Conservation (phyloP, 345 rosid genomes). For the Dipteronia dyeriana region DNA sequence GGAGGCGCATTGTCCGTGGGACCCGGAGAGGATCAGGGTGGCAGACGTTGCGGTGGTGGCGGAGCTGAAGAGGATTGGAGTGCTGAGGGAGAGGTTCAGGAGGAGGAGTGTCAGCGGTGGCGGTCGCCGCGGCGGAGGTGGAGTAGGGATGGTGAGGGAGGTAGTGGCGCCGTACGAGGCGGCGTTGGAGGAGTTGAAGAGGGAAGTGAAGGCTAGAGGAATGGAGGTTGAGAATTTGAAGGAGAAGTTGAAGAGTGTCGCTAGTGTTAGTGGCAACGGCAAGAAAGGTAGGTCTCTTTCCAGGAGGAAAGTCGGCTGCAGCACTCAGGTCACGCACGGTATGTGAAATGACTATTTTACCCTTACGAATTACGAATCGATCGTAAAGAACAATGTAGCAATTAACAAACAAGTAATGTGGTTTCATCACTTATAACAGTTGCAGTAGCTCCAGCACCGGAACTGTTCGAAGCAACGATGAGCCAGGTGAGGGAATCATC, state of each 20-base stretch:
- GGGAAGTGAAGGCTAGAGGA: conserved; percentile 68
- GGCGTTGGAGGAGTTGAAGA: conserved; percentile 79
- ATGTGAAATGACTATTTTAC: too few species aligned
- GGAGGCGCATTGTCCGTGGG: conserved; percentile 98
- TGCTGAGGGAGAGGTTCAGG: conserved; percentile 71
- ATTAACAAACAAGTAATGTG: too few species aligned
- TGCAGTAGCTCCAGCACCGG: conserved; percentile 76
- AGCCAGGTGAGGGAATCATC: conserved; percentile 73
- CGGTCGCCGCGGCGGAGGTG: conserved; percentile 32
- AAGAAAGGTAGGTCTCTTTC: conserved; percentile 65
- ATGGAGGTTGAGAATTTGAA: conserved; percentile 71
- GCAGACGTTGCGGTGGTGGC: conserved; percentile 85
- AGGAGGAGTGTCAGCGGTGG: conserved; percentile 40
- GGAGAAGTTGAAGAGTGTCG: conserved; percentile 60
- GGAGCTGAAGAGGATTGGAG: conserved; percentile 71
- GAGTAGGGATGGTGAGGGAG: conserved; percentile 62
- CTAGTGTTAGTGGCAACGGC: conserved; percentile 31
- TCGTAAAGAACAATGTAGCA: too few species aligned
- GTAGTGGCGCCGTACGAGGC: conserved; percentile 96
- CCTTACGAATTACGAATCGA: too few species aligned
- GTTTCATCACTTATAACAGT: conserved; percentile 45
- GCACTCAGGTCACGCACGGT: conserved; percentile 35
- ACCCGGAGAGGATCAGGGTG: conserved; percentile 80
- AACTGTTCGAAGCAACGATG: conserved; percentile 70
- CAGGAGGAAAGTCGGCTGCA: conserved; percentile 73